Evolutionary conservation across 1,284 basidiomycete species (phyloP).

Genomic region (Ustilago xerochloae): DNA sequence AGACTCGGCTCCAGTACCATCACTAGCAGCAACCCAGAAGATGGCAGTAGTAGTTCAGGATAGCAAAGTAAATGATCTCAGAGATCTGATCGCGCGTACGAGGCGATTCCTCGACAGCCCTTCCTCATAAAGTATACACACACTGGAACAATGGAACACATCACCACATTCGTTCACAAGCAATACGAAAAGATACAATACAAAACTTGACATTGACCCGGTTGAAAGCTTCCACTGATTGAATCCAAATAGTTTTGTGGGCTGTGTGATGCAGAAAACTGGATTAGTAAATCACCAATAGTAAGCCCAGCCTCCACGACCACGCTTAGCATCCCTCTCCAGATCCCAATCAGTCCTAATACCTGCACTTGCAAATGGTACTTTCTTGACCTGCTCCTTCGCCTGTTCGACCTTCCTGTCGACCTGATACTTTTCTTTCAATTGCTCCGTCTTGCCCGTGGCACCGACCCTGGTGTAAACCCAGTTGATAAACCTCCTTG

Average conservation of each 20-base stretch:
- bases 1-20: not conserved
- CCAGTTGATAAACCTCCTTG: conserved; percentile 42
- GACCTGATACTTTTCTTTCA: conserved; percentile 43
- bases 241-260: too few relatives aligned
- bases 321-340: conserved; percentile 36
- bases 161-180: not conserved
- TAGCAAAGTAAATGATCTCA: conserved; percentile 12
- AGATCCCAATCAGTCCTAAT: conserved; percentile 56
- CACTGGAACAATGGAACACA: not conserved
- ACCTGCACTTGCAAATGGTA: conserved; percentile 57
- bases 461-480: conserved; percentile 50
- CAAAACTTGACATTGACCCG: too few relatives aligned
- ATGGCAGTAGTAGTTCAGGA: too few relatives aligned
- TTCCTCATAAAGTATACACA: not conserved
- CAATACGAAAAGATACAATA: not conserved
- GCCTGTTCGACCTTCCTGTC: conserved; percentile 45
- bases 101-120: conserved; percentile 26
- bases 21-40: not conserved
- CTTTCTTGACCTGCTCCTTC: conserved; percentile 43
- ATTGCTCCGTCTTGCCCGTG: conserved; percentile 39
- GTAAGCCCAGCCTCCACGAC: conserved; percentile 47
- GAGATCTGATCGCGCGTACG: conserved; percentile 28
- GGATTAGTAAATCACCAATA: conserved; percentile 38
- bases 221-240: too few relatives aligned
- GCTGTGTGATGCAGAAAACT: too few relatives aligned